phyloP scores from a whole-genome alignment of 2,329 filamentous ascomycete genomes.

The Fusarium lyarnte region DNA sequence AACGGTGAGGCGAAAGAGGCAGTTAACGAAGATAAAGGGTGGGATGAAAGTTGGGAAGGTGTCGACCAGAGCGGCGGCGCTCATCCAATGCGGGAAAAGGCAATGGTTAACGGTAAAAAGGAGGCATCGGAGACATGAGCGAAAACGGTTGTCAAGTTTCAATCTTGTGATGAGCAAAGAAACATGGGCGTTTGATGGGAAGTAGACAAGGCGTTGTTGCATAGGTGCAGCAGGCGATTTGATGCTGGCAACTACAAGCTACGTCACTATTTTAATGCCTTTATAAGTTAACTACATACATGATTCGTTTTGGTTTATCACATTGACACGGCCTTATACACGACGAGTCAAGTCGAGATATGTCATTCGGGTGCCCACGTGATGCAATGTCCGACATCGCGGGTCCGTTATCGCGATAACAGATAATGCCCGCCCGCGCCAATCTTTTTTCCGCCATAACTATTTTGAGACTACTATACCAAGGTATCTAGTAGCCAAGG shows the following conservation, averaged over 20 bases:
- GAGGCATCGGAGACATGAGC: neutral
- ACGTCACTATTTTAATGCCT: neutral
- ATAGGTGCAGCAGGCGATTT: slow-evolving; percentile 2
- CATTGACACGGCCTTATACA: neutral
- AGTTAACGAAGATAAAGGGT: slow-evolving; percentile 50
- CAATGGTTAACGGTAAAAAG: slow-evolving; percentile 37
- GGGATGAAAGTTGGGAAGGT: slow-evolving; percentile 58
- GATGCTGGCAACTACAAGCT: neutral
- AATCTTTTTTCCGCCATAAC: slow-evolving; percentile 31
- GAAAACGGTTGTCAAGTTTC: neutral
- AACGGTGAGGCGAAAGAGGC: slow-evolving; percentile 58
- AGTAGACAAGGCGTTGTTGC: slow-evolving; percentile 18
- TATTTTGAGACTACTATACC: neutral
- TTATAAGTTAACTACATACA: neutral
- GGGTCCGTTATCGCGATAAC: slow-evolving; percentile 35
- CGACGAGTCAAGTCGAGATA: neutral
- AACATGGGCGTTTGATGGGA: neutral
- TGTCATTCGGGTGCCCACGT: slow-evolving; percentile 17
- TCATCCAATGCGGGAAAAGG: slow-evolving; percentile 44
- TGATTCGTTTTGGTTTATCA: neutral
- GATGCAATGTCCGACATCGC: slow-evolving; percentile 25
- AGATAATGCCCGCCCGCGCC: slow-evolving; percentile 31
- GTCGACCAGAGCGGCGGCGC: slow-evolving; percentile 63
- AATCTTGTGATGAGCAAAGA: neutral
- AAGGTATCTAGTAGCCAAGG: neutral